Evolutionary conservation across 1,139 yeast species (phyloP), one percentile per base, ranked within the genome.

Genomic region (Suhomyces bribrorum): DNA sequence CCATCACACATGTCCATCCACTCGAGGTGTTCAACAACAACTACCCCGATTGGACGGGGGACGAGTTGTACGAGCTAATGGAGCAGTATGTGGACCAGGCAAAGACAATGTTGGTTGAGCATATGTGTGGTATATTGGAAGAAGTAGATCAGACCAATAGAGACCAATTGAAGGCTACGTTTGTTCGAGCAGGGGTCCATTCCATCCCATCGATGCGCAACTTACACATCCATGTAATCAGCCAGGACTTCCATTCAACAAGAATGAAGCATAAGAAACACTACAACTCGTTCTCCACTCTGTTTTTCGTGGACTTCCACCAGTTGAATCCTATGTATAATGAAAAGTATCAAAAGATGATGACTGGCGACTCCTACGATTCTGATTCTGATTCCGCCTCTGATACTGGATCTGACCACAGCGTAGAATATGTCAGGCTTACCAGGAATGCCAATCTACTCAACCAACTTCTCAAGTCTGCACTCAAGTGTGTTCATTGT

Each of bases 201-300:
- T 63, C 85, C 3, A 73, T 74, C 2, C 95, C 95, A 2, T 82
- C 90, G 1, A 54, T 86, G 70, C 60, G 59, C 32, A 84, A 86
- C 52, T 55, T 86, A 26, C 95, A 86, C 53, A 65, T 86, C 18
- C 95, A 86, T 61, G 78, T 86, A 11, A 69, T 86, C 34, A 79
- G 90, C 0, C 69, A 63, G 34, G 95, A 86, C 58, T 73, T 83
- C 53, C 52, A 67, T 49, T 77, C 86, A 5, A 61, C 62, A 0
- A 48, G 68, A 17, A 40, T 86, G 62, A 86, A 84, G 54, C 68
- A 79, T 50, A 79, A 75, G 44, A 74, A 71, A 43, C 95, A 86
- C 57, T 86, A 80, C 59, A 81, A 82, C 53, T 81, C 90, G 5
- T 86, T 86, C 59, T 78, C 71, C 17, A 78, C 89, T 0, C 51